Conservation (phyloP, 2,329 filamentous ascomycete genomes). For the Trichoderma sp. region DNA sequence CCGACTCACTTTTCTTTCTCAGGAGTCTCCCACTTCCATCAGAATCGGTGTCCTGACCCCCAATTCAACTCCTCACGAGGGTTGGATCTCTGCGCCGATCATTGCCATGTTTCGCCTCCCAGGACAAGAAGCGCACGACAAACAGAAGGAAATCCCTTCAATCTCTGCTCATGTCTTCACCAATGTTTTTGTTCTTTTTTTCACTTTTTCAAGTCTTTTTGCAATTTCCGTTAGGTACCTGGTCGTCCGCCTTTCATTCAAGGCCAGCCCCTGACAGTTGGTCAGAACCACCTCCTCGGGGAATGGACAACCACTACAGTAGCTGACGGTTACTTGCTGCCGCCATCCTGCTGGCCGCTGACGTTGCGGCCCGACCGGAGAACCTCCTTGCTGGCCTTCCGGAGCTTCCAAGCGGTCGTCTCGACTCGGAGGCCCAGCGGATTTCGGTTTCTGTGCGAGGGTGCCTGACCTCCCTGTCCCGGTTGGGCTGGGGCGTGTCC, state of each 20-base stretch:
- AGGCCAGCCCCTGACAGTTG: background rate
- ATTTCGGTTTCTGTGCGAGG: conserved; percentile 34
- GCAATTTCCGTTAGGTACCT: too few species aligned
- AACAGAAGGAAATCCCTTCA: too few species aligned
- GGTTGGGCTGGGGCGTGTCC: conserved; percentile 1
- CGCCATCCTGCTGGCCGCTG: conserved; percentile 18
- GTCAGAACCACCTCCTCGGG: background rate
- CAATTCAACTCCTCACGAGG: too few species aligned
- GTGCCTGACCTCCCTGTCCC: background rate
- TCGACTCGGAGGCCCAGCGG: conserved; percentile 35
- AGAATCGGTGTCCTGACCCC: too few species aligned
- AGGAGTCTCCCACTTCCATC: too few species aligned
- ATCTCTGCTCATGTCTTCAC: too few species aligned
- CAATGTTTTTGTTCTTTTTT: too few species aligned
- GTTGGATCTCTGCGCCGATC: conserved; percentile 6
- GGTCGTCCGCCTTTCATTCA: too few species aligned
- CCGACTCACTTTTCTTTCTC: too few species aligned
- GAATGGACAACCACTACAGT: background rate
- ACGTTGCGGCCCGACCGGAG: conserved; percentile 29
- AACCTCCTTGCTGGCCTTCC: conserved; percentile 32
- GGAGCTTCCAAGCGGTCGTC: conserved; percentile 32
- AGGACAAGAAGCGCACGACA: background rate
- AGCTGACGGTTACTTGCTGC: background rate
- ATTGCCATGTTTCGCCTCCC: conserved; percentile 1
- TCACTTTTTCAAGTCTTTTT: too few species aligned